These are phyloP conservation scores for Kwoniella mangroviensis DNA, from an alignment of 768 basidiomycete species.

Conservation along the genomic window DNA sequence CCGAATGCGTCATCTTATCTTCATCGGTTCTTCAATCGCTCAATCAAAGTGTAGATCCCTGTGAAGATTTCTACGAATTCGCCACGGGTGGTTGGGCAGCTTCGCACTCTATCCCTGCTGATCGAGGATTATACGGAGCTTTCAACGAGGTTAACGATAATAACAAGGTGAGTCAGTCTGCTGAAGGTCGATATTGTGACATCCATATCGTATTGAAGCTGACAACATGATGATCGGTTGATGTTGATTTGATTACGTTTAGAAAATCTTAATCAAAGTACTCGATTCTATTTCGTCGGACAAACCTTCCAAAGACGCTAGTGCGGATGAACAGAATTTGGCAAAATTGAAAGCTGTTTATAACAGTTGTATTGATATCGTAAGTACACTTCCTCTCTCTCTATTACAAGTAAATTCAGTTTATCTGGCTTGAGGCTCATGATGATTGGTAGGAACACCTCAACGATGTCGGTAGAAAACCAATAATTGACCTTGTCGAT, in stretches of 20 bases:
- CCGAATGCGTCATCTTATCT: constrained; percentile 80
- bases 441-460: constrained; percentile 60
- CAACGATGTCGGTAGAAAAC: constrained; percentile 72
- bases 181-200: not conserved
- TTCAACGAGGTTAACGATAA: constrained; percentile 74
- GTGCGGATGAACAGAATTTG: constrained; percentile 67
- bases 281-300: constrained; percentile 62
- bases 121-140: constrained; percentile 72
- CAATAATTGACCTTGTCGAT: constrained; percentile 71
- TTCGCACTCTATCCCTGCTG: constrained; percentile 81
- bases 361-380: constrained; percentile 79
- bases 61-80: constrained; percentile 92
- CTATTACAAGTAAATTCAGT: not conserved
- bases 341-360: constrained; percentile 66
- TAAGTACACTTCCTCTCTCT: constrained; percentile 25
- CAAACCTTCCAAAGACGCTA: constrained; percentile 20
- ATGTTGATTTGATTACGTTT: not conserved
- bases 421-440: not conserved
- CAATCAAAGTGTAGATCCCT: constrained; percentile 84
- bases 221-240: not conserved
- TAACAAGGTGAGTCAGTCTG: constrained; percentile 62
- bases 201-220: not conserved
- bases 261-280: constrained; percentile 74
- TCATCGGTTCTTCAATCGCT: constrained; percentile 79
- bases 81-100: constrained; percentile 89